Base-by-base conservation (phyloP, 805 yeast genomes). In the Yarrowia sp. region DNA sequence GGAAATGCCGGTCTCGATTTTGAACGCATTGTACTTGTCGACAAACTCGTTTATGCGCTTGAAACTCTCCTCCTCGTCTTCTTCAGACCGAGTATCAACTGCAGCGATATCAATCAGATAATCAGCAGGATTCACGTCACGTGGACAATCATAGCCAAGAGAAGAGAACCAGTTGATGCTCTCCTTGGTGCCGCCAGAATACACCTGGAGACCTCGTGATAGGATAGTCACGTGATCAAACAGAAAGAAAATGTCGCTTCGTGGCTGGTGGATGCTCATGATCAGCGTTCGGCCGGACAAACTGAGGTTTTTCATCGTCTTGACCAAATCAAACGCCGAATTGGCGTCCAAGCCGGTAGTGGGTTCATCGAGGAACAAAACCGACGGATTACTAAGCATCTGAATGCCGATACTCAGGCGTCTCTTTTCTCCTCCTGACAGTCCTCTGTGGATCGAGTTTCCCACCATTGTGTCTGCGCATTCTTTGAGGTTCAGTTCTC, bases 381-480 rank as follows among this genome's bases (percentile, higher is more conserved):
- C 79, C 0, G 92, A 85, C 0, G 97, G 97, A 70, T 87, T 89
- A 7, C 90, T 84, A 58, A 91, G 80, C 74, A 91, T 78, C 75
- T 91, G 96, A 17, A 91, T 84, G 0, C 91, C 97, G 43, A 91
- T 84, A 53, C 93, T 87, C 4, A 90, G 82, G 69, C 97, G 77
- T 73, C 97, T 76, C 73, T 87, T 88, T 74, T 91, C 97, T 39
- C 97, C 97, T 15, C 97, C 97, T 4, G 94, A 89, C 6, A 91
- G 78, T 33, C 90, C 91, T 68, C 83, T 83, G 66, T 82, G 83
- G 4, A 79, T 78, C 1, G 77, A 70, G 69, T 85, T 85, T 19
- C 87, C 88, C 1, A 90, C 87, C 3, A 80, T 70, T 0, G 89
- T 86, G 70, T 87, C 80, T 12, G 84, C 83, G 66, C 92, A 83